Evolutionary conservation across 176 grass and related monocot species (phyloP), one percentile per base, ranked within the genome.

Genomic region (Luzula sylvatica): DNA sequence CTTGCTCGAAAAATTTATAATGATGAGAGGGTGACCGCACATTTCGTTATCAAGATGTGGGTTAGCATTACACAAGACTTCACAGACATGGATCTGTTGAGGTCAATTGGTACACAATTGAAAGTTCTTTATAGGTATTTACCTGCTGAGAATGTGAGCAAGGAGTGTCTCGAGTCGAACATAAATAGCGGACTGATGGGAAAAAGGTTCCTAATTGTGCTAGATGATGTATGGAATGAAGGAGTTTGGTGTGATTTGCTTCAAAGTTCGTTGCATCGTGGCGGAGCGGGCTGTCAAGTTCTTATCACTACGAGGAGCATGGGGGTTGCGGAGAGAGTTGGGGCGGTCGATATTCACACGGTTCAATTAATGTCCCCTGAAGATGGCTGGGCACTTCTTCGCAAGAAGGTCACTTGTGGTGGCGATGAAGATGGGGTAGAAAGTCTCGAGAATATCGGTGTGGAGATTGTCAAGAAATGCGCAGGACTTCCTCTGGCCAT

Each of bases 1-100:
- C 60, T 83, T 3, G 68, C 80, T 4, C 72, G 73, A 28, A 73
- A 52, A 30, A 46, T 73, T 8, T 78, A 27, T n/a, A 65, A 74
- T 49, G 74, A 74, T 3, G 30, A 8, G 1, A 58, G 0, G 23
- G 42, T 68, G n/a, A 15, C 22, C 1, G 43, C 58, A 12, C 24
- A 15, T 4, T 83, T 77, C 26, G 28, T 55, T 3, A 11, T 77
- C 0, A 41, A 15, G 38, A 38, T 59, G 51, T 83, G 69, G 74
- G 3, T 63, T n/a, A 73, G 50, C 11, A 30, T 84, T 42, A 43
- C 70, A 4, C 55, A 71, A 41, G 73, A 56, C 6, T 46, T 54
- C 29, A 55, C 9, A 1, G 58, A 29, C 7, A 39, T 18, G 1
- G 28, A 5, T 4, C 38, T 78, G 70, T 20, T 83, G 26, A 52